Conservation (phyloP, 257 asterid species). For the Solanum neorickii region DNA sequence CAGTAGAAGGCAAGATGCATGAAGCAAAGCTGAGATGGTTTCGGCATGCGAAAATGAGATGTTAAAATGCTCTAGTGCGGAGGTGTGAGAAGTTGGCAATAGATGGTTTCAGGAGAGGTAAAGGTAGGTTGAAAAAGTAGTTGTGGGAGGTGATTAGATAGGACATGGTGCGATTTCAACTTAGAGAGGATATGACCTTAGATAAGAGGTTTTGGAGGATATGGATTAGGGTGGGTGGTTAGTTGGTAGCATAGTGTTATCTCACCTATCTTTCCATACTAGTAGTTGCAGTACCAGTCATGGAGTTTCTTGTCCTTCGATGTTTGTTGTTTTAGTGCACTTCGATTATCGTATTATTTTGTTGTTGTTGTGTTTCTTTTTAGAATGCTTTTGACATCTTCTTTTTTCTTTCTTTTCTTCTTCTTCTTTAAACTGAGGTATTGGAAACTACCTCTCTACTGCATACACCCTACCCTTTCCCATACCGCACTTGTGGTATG, state of each 20-base stretch:
- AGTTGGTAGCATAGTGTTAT: neutral
- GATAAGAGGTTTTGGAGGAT: neutral
- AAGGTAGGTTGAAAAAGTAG: neutral
- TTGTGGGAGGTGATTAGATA: neutral
- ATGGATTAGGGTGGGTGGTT: neutral
- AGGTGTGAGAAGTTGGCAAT: neutral
- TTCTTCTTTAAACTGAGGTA: neutral
- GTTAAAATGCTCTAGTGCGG: neutral
- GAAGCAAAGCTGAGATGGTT: neutral
- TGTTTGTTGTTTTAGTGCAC: neutral
- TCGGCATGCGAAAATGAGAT: neutral
- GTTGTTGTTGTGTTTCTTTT: neutral
- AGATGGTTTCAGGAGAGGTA: neutral
- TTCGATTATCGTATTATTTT: neutral
- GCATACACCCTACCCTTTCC: neutral
- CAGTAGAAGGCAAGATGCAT: neutral
- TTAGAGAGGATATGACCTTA: neutral
- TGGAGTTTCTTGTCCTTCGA: neutral
- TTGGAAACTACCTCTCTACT: neutral
- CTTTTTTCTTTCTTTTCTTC: neutral
- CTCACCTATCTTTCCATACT: neutral
- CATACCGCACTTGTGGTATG: neutral
- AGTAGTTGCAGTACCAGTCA: neutral
- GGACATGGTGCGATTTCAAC: neutral
- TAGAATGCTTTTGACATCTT: neutral